Base-by-base conservation (phyloP, 2,329 filamentous ascomycete species). In the Cladophialophora psammophila region DNA sequence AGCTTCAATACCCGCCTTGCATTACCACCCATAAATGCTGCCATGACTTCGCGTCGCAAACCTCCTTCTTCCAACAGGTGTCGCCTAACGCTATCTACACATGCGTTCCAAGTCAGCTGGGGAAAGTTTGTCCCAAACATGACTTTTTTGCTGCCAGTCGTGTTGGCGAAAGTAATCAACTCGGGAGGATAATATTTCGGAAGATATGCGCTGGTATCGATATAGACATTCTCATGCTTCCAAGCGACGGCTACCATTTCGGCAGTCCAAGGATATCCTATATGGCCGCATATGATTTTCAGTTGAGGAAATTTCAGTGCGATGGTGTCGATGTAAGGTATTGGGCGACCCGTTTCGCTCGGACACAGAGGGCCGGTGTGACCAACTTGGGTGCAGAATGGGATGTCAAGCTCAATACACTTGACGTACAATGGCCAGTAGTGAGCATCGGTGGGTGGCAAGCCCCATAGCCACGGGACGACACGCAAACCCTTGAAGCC, bases 101-200 rank as follows among this genome's bases (percentile, higher is more conserved):
- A 74, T 6, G 65, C 71, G 32, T 71, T 67, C 71, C 71, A 73
- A 12, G 60, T 48, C 18, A 75, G 61, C 64, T 75, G 73, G 2
- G 73, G 73, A 48, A 72, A 75, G 63, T 75, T 75, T 13, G 72
- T 74, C 13, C 69, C 73, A 64, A 74, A 74, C 72, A 75, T 72
- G 59, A 73, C 71, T 53, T 74, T 74, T 38, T 72, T 64, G 48
- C 66, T 58, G 2, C 73, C 73, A 2, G 65, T 72, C 1, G 73
- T 75, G 38, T 74, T 75, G 15, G 71, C 73, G 59, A 75, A 75
- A 1, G 60, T 65, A 34, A 74, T 64, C 34, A 74, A 58, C 59
- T 72, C 73, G 5, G 53, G 63, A 3, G 72, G 38, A 52, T 75
- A 75, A 38, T 74, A 74, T 56, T 74, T 74, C 1, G 73, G 71